A percentile compares a stretch with the other conserved stretches of the same genome.
Conservation (phyloP, 345 rosid species). For the Boechera retrofracta region DNA sequence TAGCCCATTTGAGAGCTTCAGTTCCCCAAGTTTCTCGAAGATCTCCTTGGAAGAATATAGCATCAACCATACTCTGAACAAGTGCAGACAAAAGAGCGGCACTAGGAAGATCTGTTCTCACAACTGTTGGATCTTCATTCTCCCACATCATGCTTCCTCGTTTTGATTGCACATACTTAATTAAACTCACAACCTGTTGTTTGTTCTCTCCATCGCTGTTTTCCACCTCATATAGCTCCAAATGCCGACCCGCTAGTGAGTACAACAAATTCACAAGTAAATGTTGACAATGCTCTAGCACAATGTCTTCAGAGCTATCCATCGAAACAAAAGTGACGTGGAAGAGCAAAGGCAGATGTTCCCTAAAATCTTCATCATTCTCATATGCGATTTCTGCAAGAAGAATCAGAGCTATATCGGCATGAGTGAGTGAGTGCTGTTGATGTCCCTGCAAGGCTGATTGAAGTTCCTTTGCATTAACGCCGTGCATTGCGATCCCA, state of each 20-base stretch:
- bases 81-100: conserved; percentile 95
- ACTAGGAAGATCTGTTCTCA: conserved; percentile 90
- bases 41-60: conserved; percentile 99
- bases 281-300: conserved; percentile 98
- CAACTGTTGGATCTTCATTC: conserved; percentile 92
- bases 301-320: conserved; percentile 99
- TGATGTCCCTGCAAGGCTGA: conserved; percentile 99
- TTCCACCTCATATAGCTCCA: conserved; percentile 97
- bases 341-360: conserved; percentile 94
- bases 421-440: conserved; percentile 94
- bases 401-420: conserved; percentile 96
- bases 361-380: conserved; percentile 98
- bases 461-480: conserved; percentile 94
- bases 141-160: conserved; percentile 99
- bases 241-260: conserved; percentile 97
- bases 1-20: conserved; percentile 99
- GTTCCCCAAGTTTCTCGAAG: conserved; percentile 98
- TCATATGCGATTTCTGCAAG: conserved; percentile 98
- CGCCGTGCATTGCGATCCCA: conserved; percentile 72
- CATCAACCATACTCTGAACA: conserved; percentile 99
- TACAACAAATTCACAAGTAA: conserved; percentile 93
- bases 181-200: conserved; percentile 95
- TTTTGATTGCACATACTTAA: conserved; percentile 97
- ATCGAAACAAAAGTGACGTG: conserved; percentile 99
- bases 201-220: conserved; percentile 94